These are phyloP conservation scores for Ensete ventricosum DNA, from an alignment of 176 grass and related monocot species.

Conservation along the genomic window DNA sequence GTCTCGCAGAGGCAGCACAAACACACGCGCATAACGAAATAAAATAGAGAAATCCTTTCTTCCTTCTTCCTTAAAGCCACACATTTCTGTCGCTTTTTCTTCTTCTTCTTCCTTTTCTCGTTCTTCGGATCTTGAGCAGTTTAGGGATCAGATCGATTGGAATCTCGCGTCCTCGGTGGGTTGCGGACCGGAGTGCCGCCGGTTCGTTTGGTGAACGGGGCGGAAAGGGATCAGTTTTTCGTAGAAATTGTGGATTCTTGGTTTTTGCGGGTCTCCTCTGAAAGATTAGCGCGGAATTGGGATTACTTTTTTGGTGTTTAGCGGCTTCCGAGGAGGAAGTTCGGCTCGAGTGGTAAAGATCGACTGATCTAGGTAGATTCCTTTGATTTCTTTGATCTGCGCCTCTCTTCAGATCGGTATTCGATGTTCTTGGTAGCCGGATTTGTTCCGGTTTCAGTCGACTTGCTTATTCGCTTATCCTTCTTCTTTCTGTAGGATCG, in stretches of 20 bases:
- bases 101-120: neutral
- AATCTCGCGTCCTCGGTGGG: neutral
- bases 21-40: neutral
- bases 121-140: neutral
- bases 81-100: neutral
- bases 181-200: neutral
- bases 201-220: too few relatives aligned
- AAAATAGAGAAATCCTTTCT: neutral
- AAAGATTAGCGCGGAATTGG: neutral
- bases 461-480: neutral
- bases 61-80: neutral
- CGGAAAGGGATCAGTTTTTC: neutral
- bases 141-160: slow-evolving; percentile 5
- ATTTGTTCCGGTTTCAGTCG: neutral
- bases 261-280: neutral
- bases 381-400: neutral
- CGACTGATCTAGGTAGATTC: neutral
- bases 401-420: neutral
- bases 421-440: neutral
- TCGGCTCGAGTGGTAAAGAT: neutral
- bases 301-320: neutral
- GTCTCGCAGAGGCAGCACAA: slow-evolving; percentile 1
- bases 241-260: neutral
- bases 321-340: neutral
- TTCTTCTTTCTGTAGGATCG: neutral